Conservation (phyloP, 2,329 filamentous ascomycete species). For the Mycogone perniciosa region DNA sequence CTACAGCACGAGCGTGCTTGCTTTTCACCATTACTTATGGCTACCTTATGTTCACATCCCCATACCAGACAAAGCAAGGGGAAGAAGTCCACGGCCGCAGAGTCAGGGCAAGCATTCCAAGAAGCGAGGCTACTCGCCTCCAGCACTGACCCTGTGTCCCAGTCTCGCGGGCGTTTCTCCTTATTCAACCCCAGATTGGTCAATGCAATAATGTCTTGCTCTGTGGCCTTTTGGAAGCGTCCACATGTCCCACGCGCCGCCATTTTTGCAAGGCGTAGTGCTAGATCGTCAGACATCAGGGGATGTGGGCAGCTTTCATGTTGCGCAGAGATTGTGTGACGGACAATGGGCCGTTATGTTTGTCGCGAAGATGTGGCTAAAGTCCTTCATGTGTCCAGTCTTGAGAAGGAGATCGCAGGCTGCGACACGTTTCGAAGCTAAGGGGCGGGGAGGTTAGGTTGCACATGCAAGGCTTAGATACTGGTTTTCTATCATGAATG, state of each 20-base stretch:
- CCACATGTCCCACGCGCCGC: constrained; percentile 10
- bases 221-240: constrained; percentile 1
- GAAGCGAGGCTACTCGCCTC: constrained; percentile 10
- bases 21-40: too few species aligned
- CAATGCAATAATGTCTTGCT: constrained; percentile 10
- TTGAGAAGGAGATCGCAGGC: neutral
- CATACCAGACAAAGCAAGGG: neutral
- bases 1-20: too few species aligned
- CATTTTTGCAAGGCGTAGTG: neutral
- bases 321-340: constrained; percentile 11
- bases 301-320: constrained; percentile 2
- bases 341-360: neutral
- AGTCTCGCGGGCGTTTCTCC: constrained; percentile 1
- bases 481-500: neutral
- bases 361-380: constrained; percentile 6
- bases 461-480: neutral
- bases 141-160: constrained; percentile 4
- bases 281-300: constrained; percentile 5
- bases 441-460: neutral
- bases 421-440: neutral
- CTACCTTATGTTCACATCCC: too few species aligned
- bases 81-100: neutral
- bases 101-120: neutral
- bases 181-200: constrained; percentile 9
- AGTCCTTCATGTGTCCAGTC: constrained; percentile 12